Base-by-base conservation (phyloP, 495 filamentous ascomycete species). In the Cercophora samala region DNA sequence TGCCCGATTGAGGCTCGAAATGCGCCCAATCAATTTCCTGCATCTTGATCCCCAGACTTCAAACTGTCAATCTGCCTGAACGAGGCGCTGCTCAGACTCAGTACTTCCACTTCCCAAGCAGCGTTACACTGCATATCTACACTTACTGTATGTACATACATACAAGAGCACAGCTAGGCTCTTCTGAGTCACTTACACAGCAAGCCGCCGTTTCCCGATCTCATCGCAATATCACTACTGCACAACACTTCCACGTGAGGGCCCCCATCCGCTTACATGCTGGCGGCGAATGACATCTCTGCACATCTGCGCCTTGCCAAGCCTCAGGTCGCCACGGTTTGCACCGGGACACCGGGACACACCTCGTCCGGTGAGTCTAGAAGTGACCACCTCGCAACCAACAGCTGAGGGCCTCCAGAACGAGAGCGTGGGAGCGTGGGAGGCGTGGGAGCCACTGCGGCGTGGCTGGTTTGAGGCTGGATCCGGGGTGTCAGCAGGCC, bases 281-380 rank as follows among this genome's bases (percentile, higher is more conserved):
- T 60, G 23, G 19, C 24, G 23, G 24, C 58, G 58, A n/a, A 26
- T 25, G 23, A 32, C 58, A 60, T 58, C 23, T 58, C 54, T 58
- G 19, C 19, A 58, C 54, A 29, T 60, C 58, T 60, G 58, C 8
- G 58, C 58, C 58, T 60, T 29, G 58, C 58, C 58, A 60, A 60
- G 58, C 22, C 53, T 21, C n/a, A n/a, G n/a, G n/a, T n/a, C 53
- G 53, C 53, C 53, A 56, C 53, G 53, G 53, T 18, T 56, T 46
- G 37, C 37, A 46, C 37, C 13, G 37, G 37, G 8, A 46, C 37
- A 46, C 37, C 37, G 6, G 37, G 15, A 17, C 37, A 46, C 37
- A 46, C 37, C 37, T 56, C 3, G 8, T 18, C n/a, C 53, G 53
- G 53, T 21, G 53, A 19, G 22, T 15, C 53, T 18, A 56, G 15